These are phyloP conservation scores for Wickerhamomyces alni DNA, from an alignment of 805 yeast genomes.

Conservation along the genomic window DNA sequence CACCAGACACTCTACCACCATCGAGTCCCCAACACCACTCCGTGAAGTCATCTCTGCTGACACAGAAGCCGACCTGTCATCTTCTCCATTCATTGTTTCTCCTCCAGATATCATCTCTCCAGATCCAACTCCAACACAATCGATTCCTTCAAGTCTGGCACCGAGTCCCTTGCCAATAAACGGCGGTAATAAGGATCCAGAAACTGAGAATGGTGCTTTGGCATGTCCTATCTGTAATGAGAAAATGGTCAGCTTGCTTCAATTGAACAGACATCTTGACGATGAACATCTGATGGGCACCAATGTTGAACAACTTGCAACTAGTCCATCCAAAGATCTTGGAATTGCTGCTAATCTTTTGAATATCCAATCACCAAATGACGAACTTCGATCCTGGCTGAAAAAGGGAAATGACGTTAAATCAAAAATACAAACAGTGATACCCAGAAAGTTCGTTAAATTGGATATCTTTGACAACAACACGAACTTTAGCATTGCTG, in stretches of 20 bases:
- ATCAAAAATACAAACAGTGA: slow-evolving; percentile 28
- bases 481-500: slow-evolving; percentile 8
- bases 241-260: slow-evolving; percentile 44
- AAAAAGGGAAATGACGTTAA: slow-evolving; percentile 34
- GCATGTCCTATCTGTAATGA: slow-evolving; percentile 70
- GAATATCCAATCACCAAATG: slow-evolving; percentile 16
- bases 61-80: too few species aligned
- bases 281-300: slow-evolving; percentile 54
- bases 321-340: slow-evolving; percentile 12
- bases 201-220: slow-evolving; percentile 2
- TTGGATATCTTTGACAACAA: slow-evolving; percentile 45
- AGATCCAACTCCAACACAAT: neutral
- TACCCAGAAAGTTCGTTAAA: slow-evolving; percentile 33
- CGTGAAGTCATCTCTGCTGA: neutral
- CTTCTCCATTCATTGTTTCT: slow-evolving; percentile 1
- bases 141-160: neutral
- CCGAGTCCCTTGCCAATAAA: neutral
- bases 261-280: slow-evolving; percentile 68
- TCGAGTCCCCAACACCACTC: too few species aligned
- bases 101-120: slow-evolving; percentile 7
- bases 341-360: neutral
- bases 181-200: neutral
- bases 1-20: neutral
- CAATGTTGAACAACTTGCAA: too few species aligned
- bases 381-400: slow-evolving; percentile 39